Conservation (phyloP, 805 yeast species). For the Candida coquimbonensis region DNA sequence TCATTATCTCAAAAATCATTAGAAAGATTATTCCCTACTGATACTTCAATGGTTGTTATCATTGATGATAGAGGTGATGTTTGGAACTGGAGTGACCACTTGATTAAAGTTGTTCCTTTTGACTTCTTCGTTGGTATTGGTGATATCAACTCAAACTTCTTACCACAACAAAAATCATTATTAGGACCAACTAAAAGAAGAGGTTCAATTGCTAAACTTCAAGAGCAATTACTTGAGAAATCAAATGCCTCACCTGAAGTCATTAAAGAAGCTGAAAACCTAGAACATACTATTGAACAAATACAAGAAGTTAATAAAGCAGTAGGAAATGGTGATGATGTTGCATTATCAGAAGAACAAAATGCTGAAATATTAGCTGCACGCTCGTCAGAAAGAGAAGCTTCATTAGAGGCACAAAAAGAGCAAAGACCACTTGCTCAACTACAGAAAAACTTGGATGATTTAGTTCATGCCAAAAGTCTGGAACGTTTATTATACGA, state of each 20-base stretch:
- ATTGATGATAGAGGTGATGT: constrained; percentile 98
- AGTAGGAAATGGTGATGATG: constrained; percentile 10
- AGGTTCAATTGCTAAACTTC: constrained; percentile 49
- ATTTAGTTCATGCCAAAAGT: constrained; percentile 11
- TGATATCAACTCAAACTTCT: constrained; percentile 87
- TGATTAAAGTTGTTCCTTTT: constrained; percentile 89
- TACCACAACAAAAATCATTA: constrained; percentile 66
- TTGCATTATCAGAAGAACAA: constrained; percentile 28
- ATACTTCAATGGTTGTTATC: constrained; percentile 91
- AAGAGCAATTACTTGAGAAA: constrained; percentile 33
- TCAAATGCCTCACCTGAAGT: constrained; percentile 14
- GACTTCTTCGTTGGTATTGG: constrained; percentile 97
- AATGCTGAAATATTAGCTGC: constrained; percentile 25
- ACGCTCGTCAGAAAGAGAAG: constrained; percentile 49
- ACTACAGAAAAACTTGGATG: constrained; percentile 65
- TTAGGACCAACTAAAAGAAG: constrained; percentile 60
- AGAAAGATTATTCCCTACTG: constrained; percentile 87
- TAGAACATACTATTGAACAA: constrained; percentile 21
- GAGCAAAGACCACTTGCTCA: constrained; percentile 80
- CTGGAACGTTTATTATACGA: constrained; percentile 49
- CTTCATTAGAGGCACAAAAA: constrained; percentile 71
- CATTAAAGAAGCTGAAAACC: constrained; percentile 25
- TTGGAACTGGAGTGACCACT: constrained; percentile 94
- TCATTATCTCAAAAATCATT: constrained; percentile 83
- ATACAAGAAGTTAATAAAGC: constrained; percentile 27